These are phyloP conservation scores for Metschnikowia vanudenii DNA, from an alignment of 805 yeast genomes.

Conservation along the genomic window DNA sequence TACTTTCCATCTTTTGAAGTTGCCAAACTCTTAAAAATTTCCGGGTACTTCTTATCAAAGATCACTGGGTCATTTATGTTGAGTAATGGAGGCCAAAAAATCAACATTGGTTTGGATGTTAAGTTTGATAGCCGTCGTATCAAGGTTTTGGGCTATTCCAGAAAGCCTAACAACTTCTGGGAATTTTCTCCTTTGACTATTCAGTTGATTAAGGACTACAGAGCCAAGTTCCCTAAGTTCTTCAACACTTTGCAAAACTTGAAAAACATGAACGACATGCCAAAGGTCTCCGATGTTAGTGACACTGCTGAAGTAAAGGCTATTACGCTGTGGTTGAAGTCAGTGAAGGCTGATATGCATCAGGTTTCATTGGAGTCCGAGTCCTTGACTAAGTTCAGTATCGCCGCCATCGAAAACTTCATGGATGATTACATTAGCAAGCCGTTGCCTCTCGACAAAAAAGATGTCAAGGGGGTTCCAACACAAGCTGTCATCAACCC, in stretches of 20 bases:
- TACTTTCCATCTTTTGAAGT: conserved; percentile 69
- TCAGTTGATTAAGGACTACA: conserved; percentile 60
- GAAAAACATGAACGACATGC: conserved; percentile 30
- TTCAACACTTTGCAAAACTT: conserved; percentile 40
- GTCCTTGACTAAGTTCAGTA: conserved; percentile 64
- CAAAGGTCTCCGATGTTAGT: conserved; percentile 35
- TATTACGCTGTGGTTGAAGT: conserved; percentile 49
- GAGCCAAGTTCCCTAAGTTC: conserved; percentile 58
- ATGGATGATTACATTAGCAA: conserved; percentile 49
- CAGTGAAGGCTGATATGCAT: conserved; percentile 46
- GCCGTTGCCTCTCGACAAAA: conserved; percentile 42
- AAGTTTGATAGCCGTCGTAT: conserved; percentile 76
- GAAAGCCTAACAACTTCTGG: conserved; percentile 66
- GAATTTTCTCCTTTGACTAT: conserved; percentile 77
- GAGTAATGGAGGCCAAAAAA: conserved; percentile 44
- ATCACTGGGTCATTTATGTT: conserved; percentile 73
- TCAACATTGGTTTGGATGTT: conserved; percentile 79
- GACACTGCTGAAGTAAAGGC: conserved; percentile 45
- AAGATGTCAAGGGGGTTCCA: conserved; percentile 78
- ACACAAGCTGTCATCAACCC: conserved; percentile 80
- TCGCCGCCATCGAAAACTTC: conserved; percentile 64
- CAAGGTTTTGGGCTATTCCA: conserved; percentile 87
- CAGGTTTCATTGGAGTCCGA: conserved; percentile 77
- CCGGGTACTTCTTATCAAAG: conserved; percentile 67
- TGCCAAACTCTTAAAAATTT: conserved; percentile 53